phyloP scores from a whole-genome alignment of 768 basidiomycete genomes.

The Rhizopogon salebrosus region DNA sequence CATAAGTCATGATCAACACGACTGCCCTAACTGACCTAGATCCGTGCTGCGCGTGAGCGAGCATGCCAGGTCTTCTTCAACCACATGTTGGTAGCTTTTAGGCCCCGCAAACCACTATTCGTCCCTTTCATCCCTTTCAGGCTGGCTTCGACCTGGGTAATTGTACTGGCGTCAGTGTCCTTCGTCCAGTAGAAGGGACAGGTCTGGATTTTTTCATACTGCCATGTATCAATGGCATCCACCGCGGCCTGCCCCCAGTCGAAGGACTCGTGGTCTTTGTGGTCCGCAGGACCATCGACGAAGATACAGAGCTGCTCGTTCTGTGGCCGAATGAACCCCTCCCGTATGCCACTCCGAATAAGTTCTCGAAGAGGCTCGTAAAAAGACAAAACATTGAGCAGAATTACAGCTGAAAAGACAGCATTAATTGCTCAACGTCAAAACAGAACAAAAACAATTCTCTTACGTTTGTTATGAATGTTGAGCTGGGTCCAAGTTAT shows the following conservation, averaged over 20 bases:
- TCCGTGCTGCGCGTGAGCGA: constrained; percentile 17
- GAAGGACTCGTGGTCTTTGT: constrained; percentile 48
- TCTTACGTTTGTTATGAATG: constrained; percentile 77
- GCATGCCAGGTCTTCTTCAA: constrained; percentile 31
- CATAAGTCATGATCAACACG: constrained; percentile 11
- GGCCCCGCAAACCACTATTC: constrained; percentile 12
- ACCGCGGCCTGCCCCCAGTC: constrained; percentile 79
- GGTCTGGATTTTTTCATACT: constrained; percentile 24
- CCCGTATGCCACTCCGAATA: constrained; percentile 57
- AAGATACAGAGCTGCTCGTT: constrained; percentile 66
- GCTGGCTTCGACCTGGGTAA: constrained; percentile 2
- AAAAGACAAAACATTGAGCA: constrained; percentile 82
- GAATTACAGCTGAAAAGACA: constrained; percentile 58
- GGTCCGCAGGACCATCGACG: constrained; percentile 64
- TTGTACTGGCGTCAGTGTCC: constrained; percentile 29
- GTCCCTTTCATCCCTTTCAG: constrained; percentile 16
- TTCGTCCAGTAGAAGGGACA: constrained; percentile 48
- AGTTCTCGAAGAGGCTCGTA: constrained; percentile 79
- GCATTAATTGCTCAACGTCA: background rate
- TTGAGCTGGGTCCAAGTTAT: constrained; percentile 93
- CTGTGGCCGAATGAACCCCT: constrained; percentile 67
- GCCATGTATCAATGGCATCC: constrained; percentile 60
- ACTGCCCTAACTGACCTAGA: constrained; percentile 7
- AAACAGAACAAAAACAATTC: constrained; percentile 1
- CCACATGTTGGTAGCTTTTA: constrained; percentile 23